Percentiles rank a stretch among this genome's conserved stretches.
Conservation (phyloP, 176 grass and related monocot genomes). For the Echinochloa phyllopogon region DNA sequence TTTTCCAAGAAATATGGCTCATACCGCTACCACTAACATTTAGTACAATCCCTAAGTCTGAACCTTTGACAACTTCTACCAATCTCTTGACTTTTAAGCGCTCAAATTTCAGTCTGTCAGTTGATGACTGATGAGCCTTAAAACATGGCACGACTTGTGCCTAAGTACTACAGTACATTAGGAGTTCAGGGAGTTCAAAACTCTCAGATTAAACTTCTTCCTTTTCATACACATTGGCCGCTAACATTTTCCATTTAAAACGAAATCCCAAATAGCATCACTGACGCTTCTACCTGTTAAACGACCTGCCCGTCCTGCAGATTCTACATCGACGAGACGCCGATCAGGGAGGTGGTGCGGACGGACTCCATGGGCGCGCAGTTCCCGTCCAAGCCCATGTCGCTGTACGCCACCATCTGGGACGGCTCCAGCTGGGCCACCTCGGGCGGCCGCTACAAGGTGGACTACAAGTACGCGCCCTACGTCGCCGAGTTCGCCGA, state of each 20-base stretch:
- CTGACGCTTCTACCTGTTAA: neutral
- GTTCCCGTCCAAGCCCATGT: constrained; percentile 92
- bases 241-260: neutral
- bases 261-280: neutral
- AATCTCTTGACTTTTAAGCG: neutral
- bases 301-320: constrained; percentile 22
- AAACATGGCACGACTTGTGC: neutral
- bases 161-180: too few relatives aligned
- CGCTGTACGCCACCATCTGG: constrained; percentile 95
- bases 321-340: constrained; percentile 82
- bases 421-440: constrained; percentile 96
- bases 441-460: constrained; percentile 87
- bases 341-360: constrained; percentile 77
- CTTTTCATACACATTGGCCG: neutral
- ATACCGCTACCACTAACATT: neutral
- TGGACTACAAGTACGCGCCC: constrained; percentile 94
- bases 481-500: constrained; percentile 90
- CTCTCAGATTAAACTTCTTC: neutral
- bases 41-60: neutral
- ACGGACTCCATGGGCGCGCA: constrained; percentile 60
- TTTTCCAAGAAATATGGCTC: neutral
- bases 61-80: constrained; percentile 12
- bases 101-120: neutral
- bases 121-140: neutral
- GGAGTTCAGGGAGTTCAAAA: neutral